Evolutionary conservation across 1,284 basidiomycete species (phyloP).

Genomic region (Cryptococcus sp.): DNA sequence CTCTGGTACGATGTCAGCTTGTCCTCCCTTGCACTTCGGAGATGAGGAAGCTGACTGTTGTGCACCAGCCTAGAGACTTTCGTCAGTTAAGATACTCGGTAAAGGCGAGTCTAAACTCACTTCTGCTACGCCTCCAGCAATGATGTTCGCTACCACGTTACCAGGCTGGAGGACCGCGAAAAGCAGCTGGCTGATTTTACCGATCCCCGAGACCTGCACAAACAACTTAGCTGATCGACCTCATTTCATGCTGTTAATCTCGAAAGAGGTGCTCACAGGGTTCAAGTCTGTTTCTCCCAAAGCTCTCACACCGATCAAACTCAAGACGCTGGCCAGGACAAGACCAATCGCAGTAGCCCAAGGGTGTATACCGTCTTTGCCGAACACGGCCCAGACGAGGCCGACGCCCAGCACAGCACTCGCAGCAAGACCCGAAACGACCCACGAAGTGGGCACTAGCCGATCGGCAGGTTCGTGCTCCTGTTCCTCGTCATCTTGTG

Average conservation of each 20-base stretch:
- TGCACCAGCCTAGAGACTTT: conserved; percentile 68
- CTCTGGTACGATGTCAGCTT: conserved; percentile 57
- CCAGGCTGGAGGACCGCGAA: conserved; percentile 94
- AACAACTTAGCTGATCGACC: neutral
- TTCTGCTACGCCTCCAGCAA: conserved; percentile 93
- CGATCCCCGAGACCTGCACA: conserved; percentile 72
- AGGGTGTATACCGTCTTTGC: conserved; percentile 83
- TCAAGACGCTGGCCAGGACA: conserved; percentile 76
- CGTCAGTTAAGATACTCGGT: neutral
- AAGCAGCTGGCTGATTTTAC: conserved; percentile 90
- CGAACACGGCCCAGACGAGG: conserved; percentile 85
- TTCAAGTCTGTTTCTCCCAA: conserved; percentile 92
- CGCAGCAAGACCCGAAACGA: conserved; percentile 64
- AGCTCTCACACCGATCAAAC: conserved; percentile 85
- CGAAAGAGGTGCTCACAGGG: conserved; percentile 57
- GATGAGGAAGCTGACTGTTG: conserved; percentile 66
- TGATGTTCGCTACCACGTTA: conserved; percentile 92
- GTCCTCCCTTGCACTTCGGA: neutral
- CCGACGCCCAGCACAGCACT: conserved; percentile 72
- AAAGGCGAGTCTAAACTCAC: conserved; percentile 14
- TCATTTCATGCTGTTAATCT: neutral
- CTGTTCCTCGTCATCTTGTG: conserved; percentile 56
- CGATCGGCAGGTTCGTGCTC: conserved; percentile 78
- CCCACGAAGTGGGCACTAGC: conserved; percentile 79
- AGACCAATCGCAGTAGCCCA: conserved; percentile 91